These are phyloP conservation scores for Botrytis paeoniae DNA, from an alignment of 2,329 filamentous ascomycete genomes.

Conservation along the genomic window DNA sequence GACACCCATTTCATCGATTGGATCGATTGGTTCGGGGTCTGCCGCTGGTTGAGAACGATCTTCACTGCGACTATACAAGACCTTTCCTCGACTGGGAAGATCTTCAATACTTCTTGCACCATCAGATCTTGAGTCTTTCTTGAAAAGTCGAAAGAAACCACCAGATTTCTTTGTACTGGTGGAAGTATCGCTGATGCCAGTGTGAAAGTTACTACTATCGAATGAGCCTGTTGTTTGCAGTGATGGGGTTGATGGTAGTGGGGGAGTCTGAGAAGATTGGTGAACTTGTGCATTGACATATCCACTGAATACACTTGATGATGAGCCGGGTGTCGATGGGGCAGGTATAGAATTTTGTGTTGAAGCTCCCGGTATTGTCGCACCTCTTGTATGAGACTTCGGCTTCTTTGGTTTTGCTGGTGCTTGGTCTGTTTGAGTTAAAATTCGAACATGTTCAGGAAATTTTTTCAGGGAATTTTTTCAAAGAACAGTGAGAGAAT, in stretches of 20 bases:
- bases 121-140: not conserved
- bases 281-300: not conserved
- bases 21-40: not conserved
- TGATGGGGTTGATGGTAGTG: not conserved
- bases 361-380: constrained; percentile 9
- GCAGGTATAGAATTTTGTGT: not conserved
- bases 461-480: not conserved
- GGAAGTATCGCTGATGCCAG: not conserved
- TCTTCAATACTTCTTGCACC: not conserved
- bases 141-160: constrained; percentile 2
- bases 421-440: constrained; percentile 19
- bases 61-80: constrained; percentile 4
- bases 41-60: not conserved
- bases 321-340: not conserved
- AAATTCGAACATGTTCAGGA: constrained; percentile 1
- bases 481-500: not conserved
- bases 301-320: not conserved
- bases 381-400: constrained; percentile 11
- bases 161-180: constrained; percentile 1
- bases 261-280: not conserved
- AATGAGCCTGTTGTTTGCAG: constrained; percentile 6
- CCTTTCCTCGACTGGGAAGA: not conserved
- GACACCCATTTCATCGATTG: not conserved
- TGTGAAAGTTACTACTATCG: constrained; percentile 3
- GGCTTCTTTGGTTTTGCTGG: constrained; percentile 1